Conservation (phyloP, 1,284 basidiomycete species). For the Lentinula novae-zelandiae region DNA sequence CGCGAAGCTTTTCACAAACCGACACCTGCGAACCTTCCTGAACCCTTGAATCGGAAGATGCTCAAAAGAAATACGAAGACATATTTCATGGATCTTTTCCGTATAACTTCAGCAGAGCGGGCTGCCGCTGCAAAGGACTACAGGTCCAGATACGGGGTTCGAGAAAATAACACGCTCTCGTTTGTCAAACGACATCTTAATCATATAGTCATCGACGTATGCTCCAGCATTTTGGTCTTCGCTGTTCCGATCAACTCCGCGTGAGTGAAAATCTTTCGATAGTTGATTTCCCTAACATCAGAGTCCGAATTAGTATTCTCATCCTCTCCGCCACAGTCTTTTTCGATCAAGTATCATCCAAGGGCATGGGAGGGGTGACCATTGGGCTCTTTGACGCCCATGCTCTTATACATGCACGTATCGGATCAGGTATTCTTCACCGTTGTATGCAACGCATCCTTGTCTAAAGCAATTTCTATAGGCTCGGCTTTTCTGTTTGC, state of each 20-base stretch:
- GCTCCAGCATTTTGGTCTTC: conserved; percentile 53
- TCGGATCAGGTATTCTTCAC: conserved; percentile 52
- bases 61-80: conserved; percentile 16
- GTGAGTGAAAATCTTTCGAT: conserved; percentile 21
- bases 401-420: conserved; percentile 49
- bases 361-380: conserved; percentile 20
- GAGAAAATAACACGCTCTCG: conserved; percentile 50
- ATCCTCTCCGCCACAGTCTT: conserved; percentile 58
- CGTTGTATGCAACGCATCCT: neutral
- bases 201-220: conserved; percentile 58
- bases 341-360: conserved; percentile 38
- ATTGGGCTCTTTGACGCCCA: conserved; percentile 70
- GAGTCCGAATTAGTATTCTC: conserved; percentile 38
- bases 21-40: conserved; percentile 8
- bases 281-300: neutral
- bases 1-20: conserved; percentile 33
- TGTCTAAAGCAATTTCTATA: conserved; percentile 19
- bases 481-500: conserved; percentile 75
- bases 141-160: conserved; percentile 27
- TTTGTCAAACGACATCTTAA: conserved; percentile 63
- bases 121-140: conserved; percentile 26
- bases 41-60: conserved; percentile 4
- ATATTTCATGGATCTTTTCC: conserved; percentile 23
- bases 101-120: conserved; percentile 32
- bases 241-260: conserved; percentile 74